A percentile compares a stretch with the other conserved stretches of the same genome.
Conservation (phyloP, 371 early-diverging fungal species). For the Parasitella parasitica region DNA sequence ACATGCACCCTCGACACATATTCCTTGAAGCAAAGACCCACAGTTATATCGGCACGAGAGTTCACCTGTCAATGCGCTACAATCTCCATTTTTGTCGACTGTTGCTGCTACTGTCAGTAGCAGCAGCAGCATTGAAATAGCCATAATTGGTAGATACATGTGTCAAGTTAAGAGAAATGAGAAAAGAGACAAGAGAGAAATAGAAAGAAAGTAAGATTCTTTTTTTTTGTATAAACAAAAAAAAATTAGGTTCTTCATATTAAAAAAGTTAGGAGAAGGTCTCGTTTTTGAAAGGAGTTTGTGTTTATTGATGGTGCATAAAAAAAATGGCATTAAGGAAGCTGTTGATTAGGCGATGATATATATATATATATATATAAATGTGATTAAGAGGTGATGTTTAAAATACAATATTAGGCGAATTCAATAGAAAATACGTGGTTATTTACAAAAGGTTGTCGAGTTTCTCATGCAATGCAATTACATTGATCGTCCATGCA, state of each 20-base stretch:
- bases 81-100: conserved; percentile 7
- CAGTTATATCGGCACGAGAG: conserved; percentile 12
- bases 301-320: no score
- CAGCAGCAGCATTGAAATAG: neutral
- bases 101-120: neutral
- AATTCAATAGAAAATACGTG: no score
- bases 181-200: neutral
- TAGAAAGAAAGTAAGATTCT: no score
- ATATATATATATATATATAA: no score
- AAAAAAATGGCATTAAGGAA: no score
- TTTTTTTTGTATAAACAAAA: neutral
- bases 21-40: conserved; percentile 20
- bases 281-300: no score
- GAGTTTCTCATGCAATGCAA: conserved; percentile 28
- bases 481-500: conserved; percentile 43
- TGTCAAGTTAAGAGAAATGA: neutral
- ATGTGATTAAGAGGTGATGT: neutral
- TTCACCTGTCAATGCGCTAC: conserved; percentile 1
- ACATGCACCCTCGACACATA: conserved; percentile 21
- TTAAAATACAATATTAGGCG: neutral
- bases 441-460: neutral
- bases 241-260: neutral
- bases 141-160: neutral
- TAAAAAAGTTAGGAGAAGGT: no score
- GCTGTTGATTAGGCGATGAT: no score